A percentile compares a stretch with the other conserved stretches of the same genome.
These are phyloP conservation scores for Suillus fuscotomentosus DNA, from an alignment of 768 basidiomycete species.

Conservation along the genomic window DNA sequence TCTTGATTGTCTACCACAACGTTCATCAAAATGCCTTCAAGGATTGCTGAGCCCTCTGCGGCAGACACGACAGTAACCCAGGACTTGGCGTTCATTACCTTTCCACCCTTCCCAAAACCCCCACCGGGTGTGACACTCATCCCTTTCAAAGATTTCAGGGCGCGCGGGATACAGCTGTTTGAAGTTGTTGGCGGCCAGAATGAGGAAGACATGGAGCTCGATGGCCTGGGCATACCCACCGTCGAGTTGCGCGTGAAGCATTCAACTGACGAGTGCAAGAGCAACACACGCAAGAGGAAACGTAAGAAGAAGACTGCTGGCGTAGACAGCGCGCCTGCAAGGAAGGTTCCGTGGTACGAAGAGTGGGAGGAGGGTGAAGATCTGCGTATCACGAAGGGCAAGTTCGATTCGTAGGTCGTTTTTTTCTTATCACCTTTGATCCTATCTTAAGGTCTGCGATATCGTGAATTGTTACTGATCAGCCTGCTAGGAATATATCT, in stretches of 20 bases:
- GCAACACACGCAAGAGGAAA: constrained; percentile 50
- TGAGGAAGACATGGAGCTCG: constrained; percentile 55
- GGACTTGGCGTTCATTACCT: constrained; percentile 29
- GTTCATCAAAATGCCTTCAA: constrained; percentile 18
- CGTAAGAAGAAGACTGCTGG: constrained; percentile 35
- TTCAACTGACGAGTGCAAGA: constrained; percentile 53
- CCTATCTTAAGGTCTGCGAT: constrained; percentile 5
- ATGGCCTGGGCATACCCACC: constrained; percentile 68
- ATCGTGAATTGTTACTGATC: not conserved
- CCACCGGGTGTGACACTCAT: constrained; percentile 48
- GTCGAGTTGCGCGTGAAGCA: constrained; percentile 54
- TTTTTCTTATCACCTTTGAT: not conserved
- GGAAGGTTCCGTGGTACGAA: constrained; percentile 57
- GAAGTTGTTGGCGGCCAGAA: constrained; percentile 34
- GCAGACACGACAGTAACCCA: constrained; percentile 12
- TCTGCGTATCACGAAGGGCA: constrained; percentile 37
- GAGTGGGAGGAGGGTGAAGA: constrained; percentile 68
- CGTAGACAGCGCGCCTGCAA: constrained; percentile 16
- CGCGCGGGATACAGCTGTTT: constrained; percentile 56
- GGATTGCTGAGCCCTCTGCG: constrained; percentile 13
- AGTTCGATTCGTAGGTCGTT: constrained; percentile 50
- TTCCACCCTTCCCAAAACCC: constrained; percentile 47
- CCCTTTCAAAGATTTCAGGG: constrained; percentile 57
- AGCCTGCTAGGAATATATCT: constrained; percentile 36
- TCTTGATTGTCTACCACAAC: constrained; percentile 16